Base-by-base conservation (phyloP, 2,329 filamentous ascomycete species). In the Epichloe gansuensis region DNA sequence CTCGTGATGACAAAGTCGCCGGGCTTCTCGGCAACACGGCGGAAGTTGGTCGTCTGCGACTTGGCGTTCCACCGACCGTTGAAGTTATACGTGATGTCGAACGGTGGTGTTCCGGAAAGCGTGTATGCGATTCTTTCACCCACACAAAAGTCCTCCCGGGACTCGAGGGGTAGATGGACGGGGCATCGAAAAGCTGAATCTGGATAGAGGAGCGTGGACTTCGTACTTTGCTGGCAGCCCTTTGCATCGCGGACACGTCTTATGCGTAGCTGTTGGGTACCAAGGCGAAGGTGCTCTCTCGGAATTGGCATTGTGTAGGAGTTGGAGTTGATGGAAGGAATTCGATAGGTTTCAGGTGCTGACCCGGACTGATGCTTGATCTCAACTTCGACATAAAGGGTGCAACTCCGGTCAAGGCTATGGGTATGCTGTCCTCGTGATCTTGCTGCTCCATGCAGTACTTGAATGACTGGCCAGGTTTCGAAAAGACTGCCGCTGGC, bases 71-170 rank as follows among this genome's bases (percentile, higher is more conserved):
- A 84, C 43, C 80, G 78, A 52, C 84, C 85, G 60, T 91, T 83
- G 70, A 98, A 98, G 11, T 82, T 86, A 72, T 98, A 98, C 67
- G 85, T 85, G 45, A 98, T 85, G 45, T 91, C 88, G 67, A 98
- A 98, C 0, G 94, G 94, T 17, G 90, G 84, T 52, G 88, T 87
- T 45, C 93, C 94, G 1, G 89, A 88, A 5, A 98, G 81, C 0
- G 88, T 90, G 70, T 95, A 98, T 3, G 88, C 86, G 58, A 98
- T 85, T 51, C 91, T 85, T 67, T 98, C 93, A 58, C 94, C 93
- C 11, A 98, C 91, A 68, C 93, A 98, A 70, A 91, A 96, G 70
- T 98, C 88, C 15, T 77, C 77, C 55, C 87, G 83, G 25, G 86
- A 83, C 63, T 97, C 91, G 38, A 95, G 77, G 3, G 83, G 54